Evolutionary conservation across 345 rosid species (phyloP).

Genomic region (Populus simonii): DNA sequence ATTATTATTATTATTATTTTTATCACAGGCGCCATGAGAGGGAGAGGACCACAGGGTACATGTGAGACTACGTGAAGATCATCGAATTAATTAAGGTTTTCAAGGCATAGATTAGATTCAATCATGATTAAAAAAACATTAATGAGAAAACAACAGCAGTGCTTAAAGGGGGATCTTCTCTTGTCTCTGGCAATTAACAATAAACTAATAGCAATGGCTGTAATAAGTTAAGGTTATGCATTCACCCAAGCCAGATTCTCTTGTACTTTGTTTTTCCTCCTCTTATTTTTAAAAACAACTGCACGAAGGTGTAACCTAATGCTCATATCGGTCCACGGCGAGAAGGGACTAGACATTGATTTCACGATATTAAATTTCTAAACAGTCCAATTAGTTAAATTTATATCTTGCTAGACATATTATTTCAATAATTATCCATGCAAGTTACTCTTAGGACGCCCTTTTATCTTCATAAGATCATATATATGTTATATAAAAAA

Average conservation of each 20-base stretch:
- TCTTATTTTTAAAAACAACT: neutral
- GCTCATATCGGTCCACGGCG: no score
- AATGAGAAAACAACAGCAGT: neutral
- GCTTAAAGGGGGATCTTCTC: neutral
- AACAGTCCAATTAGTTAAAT: no score
- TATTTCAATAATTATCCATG: no score
- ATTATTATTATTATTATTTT: neutral
- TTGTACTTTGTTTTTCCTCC: neutral
- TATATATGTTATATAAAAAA: no score
- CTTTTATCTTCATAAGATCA: no score
- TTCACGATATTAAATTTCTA: no score
- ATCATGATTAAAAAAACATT: neutral
- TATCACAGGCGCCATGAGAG: conserved; percentile 14
- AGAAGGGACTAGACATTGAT: no score
- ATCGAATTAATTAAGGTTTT: neutral
- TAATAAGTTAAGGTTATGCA: neutral
- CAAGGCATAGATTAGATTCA: conserved; percentile 2
- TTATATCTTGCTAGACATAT: no score
- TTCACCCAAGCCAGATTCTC: neutral
- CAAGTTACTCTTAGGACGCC: no score
- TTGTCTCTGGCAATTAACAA: neutral
- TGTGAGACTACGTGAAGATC: neutral
- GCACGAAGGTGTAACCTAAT: no score
- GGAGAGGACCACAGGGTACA: conserved; percentile 15
- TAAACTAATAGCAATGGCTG: neutral